phyloP scores from a whole-genome alignment of 2,329 filamentous ascomycete species.

The Pezicula carpinea region DNA sequence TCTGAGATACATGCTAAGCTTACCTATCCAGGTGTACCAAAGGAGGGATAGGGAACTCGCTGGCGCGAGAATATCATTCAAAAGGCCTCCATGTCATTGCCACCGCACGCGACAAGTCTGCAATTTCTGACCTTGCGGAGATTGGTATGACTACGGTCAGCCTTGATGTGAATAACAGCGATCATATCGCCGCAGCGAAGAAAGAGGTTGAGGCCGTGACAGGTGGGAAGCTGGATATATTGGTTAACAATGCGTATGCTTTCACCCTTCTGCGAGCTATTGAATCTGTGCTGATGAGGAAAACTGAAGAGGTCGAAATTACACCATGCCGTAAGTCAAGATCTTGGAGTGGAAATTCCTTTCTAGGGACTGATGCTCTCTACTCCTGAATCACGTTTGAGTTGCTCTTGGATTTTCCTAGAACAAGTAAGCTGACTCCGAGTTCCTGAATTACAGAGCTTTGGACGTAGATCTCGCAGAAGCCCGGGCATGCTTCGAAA shows the following conservation, averaged over 20 bases:
- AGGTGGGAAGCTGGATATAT: background rate
- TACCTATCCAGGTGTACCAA: conserved; percentile 1
- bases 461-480: background rate
- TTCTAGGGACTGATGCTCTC: too few relatives aligned
- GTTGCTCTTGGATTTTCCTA: too few relatives aligned
- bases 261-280: background rate
- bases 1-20: background rate
- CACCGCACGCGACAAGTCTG: conserved; percentile 4
- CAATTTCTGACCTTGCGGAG: background rate
- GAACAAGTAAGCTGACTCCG: too few relatives aligned
- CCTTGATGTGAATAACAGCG: conserved; percentile 2
- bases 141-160: conserved; percentile 5
- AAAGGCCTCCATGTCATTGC: conserved; percentile 6
- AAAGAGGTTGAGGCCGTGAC: conserved; percentile 2
- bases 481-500: conserved; percentile 1
- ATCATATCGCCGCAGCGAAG: background rate
- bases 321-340: too few relatives aligned
- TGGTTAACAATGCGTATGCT: conserved; percentile 1
- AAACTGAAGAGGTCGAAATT: background rate
- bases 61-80: conserved; percentile 4
- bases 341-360: too few relatives aligned
- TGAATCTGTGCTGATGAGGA: too few relatives aligned
- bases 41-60: conserved; percentile 4
- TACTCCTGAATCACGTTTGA: too few relatives aligned
- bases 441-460: background rate